Percentiles rank a stretch among this genome's conserved stretches.
Conservation (phyloP, 495 filamentous ascomycete genomes). For the Letharia lupina region DNA sequence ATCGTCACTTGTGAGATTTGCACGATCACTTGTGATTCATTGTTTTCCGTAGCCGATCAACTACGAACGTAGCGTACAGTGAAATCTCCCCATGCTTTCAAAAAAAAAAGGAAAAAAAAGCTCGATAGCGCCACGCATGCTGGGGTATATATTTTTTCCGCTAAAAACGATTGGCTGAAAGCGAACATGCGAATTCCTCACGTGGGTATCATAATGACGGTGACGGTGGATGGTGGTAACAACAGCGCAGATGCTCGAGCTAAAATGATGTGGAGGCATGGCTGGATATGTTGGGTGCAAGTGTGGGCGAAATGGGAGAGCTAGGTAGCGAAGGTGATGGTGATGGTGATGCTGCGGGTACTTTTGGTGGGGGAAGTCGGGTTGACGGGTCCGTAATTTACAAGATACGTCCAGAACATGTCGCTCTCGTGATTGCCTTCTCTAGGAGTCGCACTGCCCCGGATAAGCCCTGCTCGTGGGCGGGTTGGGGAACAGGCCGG, state of each 20-base stretch:
- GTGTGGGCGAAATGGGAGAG: not conserved
- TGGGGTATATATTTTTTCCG: conserved; percentile 8
- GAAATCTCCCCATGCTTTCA: not conserved
- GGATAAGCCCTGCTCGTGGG: conserved; percentile 41
- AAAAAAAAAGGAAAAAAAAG: not conserved
- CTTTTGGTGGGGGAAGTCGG: not conserved
- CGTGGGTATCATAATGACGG: conserved; percentile 7
- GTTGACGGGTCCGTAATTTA: not conserved
- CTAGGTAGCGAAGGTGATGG: conserved; percentile 3
- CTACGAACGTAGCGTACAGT: not conserved
- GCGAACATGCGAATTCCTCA: not conserved
- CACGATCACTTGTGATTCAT: not conserved
- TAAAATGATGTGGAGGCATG: not conserved
- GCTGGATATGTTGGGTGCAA: not conserved
- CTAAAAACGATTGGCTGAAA: conserved; percentile 5
- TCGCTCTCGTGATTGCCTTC: not conserved
- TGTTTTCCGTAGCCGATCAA: not conserved
- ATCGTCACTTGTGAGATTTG: not conserved
- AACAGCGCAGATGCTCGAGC: not conserved
- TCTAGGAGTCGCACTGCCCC: conserved; percentile 34
- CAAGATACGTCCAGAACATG: not conserved
- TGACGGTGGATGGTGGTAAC: not conserved
- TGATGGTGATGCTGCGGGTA: not conserved
- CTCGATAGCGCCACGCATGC: not conserved
- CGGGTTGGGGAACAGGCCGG: conserved; percentile 57